These are phyloP conservation scores for Coffea humblotiana DNA, from an alignment of 305 asterid genomes.

Conservation along the genomic window DNA sequence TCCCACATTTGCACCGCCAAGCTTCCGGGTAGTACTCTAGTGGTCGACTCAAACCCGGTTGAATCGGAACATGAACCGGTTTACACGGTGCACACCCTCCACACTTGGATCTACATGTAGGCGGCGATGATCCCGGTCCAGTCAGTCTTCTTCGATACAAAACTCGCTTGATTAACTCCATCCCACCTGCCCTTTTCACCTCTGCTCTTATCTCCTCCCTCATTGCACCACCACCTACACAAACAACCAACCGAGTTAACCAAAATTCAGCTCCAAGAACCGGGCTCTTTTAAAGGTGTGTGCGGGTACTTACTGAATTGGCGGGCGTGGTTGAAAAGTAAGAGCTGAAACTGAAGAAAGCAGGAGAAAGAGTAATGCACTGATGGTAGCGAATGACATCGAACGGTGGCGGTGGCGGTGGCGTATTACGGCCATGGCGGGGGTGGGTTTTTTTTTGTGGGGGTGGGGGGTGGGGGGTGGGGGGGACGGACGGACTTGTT, in stretches of 20 bases:
- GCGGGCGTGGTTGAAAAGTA: conserved; percentile 34
- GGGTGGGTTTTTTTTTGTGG: conserved; percentile 1
- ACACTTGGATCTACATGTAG: conserved; percentile 80
- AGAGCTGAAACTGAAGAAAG: conserved; percentile 50
- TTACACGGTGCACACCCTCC: conserved; percentile 68
- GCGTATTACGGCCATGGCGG: conserved; percentile 45
- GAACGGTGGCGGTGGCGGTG: conserved; percentile 33
- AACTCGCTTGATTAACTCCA: conserved; percentile 28
- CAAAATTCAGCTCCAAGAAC: not conserved
- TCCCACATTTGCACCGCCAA: conserved; percentile 90
- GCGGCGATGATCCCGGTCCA: conserved; percentile 85
- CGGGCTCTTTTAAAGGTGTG: no score
- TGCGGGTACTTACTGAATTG: conserved; percentile 43
- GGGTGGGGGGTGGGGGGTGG: no score
- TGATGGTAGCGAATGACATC: conserved; percentile 41
- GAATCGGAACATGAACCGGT: conserved; percentile 78
- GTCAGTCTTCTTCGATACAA: conserved; percentile 44
- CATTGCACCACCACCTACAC: conserved; percentile 38
- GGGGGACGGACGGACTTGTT: not conserved
- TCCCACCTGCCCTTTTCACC: conserved; percentile 1
- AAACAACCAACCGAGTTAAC: not conserved
- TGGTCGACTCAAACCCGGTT: conserved; percentile 63
- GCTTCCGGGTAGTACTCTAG: conserved; percentile 89
- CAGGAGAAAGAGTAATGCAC: conserved; percentile 51
- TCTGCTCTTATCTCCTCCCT: conserved; percentile 20